Base-by-base conservation (phyloP, 2,329 filamentous ascomycete species). In the Aspergillus unguis region DNA sequence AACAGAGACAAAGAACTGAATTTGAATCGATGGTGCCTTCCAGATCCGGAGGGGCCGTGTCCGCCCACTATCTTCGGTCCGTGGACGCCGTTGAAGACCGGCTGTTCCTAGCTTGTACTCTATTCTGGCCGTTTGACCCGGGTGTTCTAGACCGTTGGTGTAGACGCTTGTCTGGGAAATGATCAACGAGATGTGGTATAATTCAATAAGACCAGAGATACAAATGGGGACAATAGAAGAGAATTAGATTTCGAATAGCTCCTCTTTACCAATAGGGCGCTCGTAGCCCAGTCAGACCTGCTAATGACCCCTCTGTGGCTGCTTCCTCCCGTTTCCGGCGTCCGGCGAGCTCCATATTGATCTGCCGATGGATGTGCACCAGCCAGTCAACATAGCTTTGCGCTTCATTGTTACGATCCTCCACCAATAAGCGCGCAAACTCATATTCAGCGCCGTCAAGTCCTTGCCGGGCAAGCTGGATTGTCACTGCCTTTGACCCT, bases 381-480 rank as follows among this genome's bases (percentile, higher is more conserved):
- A 99, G 79, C 94, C 94, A 99, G 75, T 99, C 94, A 32, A 97
- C 94, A 72, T 97, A 99, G 68, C 89, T 95, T 75, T 95, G 92
- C 33, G 94, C 94, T 75, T 99, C 94, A 62, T 96, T 96, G 71
- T 97, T 97, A 59, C 94, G 83, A 68, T 99, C 94, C 74, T 99
- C 94, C 31, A 96, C 85, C 60, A 99, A 73, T 73, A 95, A 78
- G 48, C 92, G 80, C 6, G 94, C 94, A 77, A 97, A 99, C 72
- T 99, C 94, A 65, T 91, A 97, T 71, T 99, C 94, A 3, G 92
- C 90, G 1, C 94, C 94, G 66, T 99, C 94, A 3, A 97, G 80
- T 0, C 92, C 92, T 72, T 97, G 94, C 53, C 94, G 78, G 6
- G 94, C 94, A 44, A 99, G 79, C 73, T 97, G 94, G 44, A 99